Evolutionary conservation across 2,329 filamentous ascomycete species (phyloP).

Genomic region (Fusarium sp.): DNA sequence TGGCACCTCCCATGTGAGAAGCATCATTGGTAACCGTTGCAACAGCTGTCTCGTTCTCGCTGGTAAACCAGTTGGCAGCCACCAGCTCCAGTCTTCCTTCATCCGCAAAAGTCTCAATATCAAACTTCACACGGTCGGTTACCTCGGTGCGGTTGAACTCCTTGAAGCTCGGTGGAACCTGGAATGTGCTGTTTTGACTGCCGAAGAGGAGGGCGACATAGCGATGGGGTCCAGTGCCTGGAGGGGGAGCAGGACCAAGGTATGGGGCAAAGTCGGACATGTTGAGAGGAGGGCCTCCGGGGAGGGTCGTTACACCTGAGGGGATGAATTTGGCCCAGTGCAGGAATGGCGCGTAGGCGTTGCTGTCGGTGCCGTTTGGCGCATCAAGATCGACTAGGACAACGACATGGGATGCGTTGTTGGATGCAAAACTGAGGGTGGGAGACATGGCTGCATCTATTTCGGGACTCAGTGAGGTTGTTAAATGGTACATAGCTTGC

Average conservation of each 20-base stretch:
- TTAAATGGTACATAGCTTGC: background rate
- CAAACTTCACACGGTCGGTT: background rate
- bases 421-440: background rate
- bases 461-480: background rate
- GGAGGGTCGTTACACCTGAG: background rate
- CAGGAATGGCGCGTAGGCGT: slow-evolving; percentile 1
- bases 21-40: background rate
- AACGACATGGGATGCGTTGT: slow-evolving; percentile 7
- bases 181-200: background rate
- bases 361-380: slow-evolving; percentile 1
- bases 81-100: background rate
- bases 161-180: background rate
- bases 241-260: slow-evolving; percentile 8
- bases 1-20: background rate
- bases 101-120: background rate
- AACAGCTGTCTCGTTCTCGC: background rate
- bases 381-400: slow-evolving; percentile 15
- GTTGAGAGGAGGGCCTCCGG: slow-evolving; percentile 3
- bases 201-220: slow-evolving; percentile 6
- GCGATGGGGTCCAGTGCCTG: slow-evolving; percentile 8
- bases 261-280: slow-evolving; percentile 41
- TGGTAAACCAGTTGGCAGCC: slow-evolving; percentile 1
- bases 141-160: background rate
- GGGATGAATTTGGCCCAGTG: slow-evolving; percentile 5
- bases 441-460: background rate